These are phyloP conservation scores for Triticum turgidum DNA, from an alignment of 176 grass and related monocot genomes.

Conservation along the genomic window DNA sequence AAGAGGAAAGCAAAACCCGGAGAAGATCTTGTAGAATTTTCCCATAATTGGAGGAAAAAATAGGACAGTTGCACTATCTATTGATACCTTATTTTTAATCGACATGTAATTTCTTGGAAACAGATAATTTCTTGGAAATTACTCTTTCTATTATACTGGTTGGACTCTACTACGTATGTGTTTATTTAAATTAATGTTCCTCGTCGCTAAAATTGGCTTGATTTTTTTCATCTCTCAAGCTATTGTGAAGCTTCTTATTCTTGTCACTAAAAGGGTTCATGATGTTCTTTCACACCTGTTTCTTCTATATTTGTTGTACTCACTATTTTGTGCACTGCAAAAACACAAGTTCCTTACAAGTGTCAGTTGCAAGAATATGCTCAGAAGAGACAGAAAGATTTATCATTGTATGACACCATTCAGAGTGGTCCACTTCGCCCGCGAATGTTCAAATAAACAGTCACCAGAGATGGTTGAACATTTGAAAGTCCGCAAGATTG, in stretches of 20 bases:
- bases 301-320: neutral
- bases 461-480: slow-evolving; percentile 47
- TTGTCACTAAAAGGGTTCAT: neutral
- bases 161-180: neutral
- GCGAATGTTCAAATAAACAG: slow-evolving; percentile 45
- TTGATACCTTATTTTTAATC: too few relatives aligned
- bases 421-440: slow-evolving; percentile 31
- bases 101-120: too few relatives aligned
- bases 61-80: too few relatives aligned
- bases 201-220: neutral
- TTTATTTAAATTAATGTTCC: neutral
- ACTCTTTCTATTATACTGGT: neutral
- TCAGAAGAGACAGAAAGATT: slow-evolving; percentile 51
- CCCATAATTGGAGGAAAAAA: too few relatives aligned
- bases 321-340: slow-evolving; percentile 19
- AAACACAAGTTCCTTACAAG: slow-evolving; percentile 47
- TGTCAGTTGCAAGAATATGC: slow-evolving; percentile 58
- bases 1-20: too few relatives aligned
- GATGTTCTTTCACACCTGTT: neutral
- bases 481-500: slow-evolving; percentile 60
- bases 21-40: too few relatives aligned
- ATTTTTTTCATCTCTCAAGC: neutral
- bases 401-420: slow-evolving; percentile 47
- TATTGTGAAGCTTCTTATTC: neutral
- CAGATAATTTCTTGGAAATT: too few relatives aligned